Base-by-base conservation (phyloP, 371 early-diverging fungal species). In the Lichtheimia corymbifera region DNA sequence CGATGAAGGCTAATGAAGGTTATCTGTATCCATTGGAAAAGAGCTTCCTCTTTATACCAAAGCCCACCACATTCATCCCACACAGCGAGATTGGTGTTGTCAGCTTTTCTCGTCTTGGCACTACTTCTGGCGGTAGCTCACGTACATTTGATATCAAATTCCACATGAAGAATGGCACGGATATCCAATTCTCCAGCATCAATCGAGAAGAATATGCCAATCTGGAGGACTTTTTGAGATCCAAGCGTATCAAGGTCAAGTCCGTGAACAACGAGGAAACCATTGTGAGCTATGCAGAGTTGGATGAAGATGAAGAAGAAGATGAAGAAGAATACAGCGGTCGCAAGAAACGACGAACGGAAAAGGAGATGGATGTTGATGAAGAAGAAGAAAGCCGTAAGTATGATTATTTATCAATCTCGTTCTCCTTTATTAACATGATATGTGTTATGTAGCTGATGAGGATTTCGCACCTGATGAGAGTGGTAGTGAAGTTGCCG, bases 1-100 rank as follows among this genome's bases (percentile, higher is more conserved):
- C 97, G 17, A 87, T 92, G 80, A 99, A 99, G 78, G 98, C 99
- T 52, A 97, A 93, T 82, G 99, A 99, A 78, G 98, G 98, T 45
- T 89, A 89, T 62, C 75, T 99, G 27, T 99, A 97, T 71, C 97
- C 97, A 2, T 83, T 99, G 55, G 96, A 95, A 62, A 92, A 92
- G 66, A 88, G 90, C 24, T 86, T 99, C 65, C 55, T 99, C 49
- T 98, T 99, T 68, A 86, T 99, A 45, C 97, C 99, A 49, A 99
- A 99, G 72, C 97, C 97, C 0, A 83, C 96, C 22, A 91, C 93
- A 49, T 91, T 87, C 44, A 91, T 99, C 50, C 88, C 95, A 11
- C 87, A 92, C 63, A 71, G 79, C 30, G 96, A 97, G 28, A 96
- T 99, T 50, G 78, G 86, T 41, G 83, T 85, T 18, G 93, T 99